Evolutionary conservation across 169 alveolate species (phyloP), one percentile per base, ranked within the genome.

Genomic region (Cryptosporidium andersoni): DNA sequence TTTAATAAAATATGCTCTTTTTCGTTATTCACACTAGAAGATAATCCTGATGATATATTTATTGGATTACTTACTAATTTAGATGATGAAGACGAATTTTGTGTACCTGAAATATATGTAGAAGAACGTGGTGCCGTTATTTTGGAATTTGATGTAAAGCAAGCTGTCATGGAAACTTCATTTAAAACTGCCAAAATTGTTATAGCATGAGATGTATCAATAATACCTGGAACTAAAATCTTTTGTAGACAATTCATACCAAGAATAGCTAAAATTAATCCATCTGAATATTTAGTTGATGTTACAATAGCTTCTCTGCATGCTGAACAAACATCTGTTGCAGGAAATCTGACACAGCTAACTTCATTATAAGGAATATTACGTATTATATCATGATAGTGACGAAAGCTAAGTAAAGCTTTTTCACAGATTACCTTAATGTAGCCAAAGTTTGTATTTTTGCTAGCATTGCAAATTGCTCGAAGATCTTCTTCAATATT

Each of bases 211-310:
- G 53, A 74, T 12, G 74, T 74, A 74, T 74, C 85, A 34, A 74
- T 34, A 47, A 74, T n/a, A n/a, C 85, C 85, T 7, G 85, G 85
- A 9, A 74, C 47, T 47, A 74, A 25, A 8, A 74, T 74, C 48
- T 74, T 66, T 37, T 74, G 67, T 12, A 74, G 5, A n/a, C 85
- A 74, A 39, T 74, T 74, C 67, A 74, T 74, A 56, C 85, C 85
- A 9, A 74, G 12, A 16, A 74, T 74, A 12, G 67, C 55, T 5
- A 74, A 53, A 16, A 58, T 58, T 37, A 45, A 25, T 9, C 51
- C 43, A 6, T 74, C 74, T 25, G 67, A 25, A 63, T 58, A 16
- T 7, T 58, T 74, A 25, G 49, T 74, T 11, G 85, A 74, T 7
- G 85, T 60, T 34, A 74, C 60, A 12, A 74, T 74, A 11, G 74